A percentile compares a stretch with the other conserved stretches of the same genome.
Evolutionary conservation across 345 rosid species (phyloP).

Genomic region (Corchorus capsularis): DNA sequence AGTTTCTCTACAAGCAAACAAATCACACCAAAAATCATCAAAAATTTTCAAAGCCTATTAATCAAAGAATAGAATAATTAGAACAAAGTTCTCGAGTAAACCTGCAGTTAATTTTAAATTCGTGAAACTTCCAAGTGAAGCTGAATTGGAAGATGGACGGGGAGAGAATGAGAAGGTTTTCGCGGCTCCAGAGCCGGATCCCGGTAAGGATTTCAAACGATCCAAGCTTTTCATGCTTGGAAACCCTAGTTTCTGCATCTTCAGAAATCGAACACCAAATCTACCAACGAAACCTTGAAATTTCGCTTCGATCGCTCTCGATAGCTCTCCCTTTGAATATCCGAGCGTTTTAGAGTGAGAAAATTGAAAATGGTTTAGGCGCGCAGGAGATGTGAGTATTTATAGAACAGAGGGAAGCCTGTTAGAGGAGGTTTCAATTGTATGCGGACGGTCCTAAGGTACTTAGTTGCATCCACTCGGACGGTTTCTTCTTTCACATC

Average conservation of each 20-base stretch:
- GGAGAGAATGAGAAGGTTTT: constrained; percentile 56
- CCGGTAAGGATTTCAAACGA: constrained; percentile 50
- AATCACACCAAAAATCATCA: constrained; percentile 32
- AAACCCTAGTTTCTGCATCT: constrained; percentile 77
- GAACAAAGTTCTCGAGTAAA: constrained; percentile 17
- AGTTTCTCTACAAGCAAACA: constrained; percentile 61
- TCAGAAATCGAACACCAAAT: constrained; percentile 8
- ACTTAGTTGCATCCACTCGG: not conserved
- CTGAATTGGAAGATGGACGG: constrained; percentile 54
- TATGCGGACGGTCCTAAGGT: not conserved
- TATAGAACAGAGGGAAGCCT: not conserved
- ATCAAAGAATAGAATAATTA: constrained; percentile 1
- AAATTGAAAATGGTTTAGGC: constrained; percentile 1
- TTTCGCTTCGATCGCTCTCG: constrained; percentile 4
- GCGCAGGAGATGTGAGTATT: constrained; percentile 14
- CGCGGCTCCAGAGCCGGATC: constrained; percentile 43
- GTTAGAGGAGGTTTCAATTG: not conserved
- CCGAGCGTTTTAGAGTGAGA: not conserved
- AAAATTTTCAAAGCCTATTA: not conserved
- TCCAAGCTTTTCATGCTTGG: constrained; percentile 74
- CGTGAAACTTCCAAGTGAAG: constrained; percentile 64
- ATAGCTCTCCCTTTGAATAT: constrained; percentile 7
- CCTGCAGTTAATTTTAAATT: constrained; percentile 91
- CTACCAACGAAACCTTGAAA: constrained; percentile 9
- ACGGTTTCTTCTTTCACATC: no score